These are phyloP conservation scores for Leishmania braziliensis DNA, from an alignment of 208 protist species.

Conservation along the genomic window DNA sequence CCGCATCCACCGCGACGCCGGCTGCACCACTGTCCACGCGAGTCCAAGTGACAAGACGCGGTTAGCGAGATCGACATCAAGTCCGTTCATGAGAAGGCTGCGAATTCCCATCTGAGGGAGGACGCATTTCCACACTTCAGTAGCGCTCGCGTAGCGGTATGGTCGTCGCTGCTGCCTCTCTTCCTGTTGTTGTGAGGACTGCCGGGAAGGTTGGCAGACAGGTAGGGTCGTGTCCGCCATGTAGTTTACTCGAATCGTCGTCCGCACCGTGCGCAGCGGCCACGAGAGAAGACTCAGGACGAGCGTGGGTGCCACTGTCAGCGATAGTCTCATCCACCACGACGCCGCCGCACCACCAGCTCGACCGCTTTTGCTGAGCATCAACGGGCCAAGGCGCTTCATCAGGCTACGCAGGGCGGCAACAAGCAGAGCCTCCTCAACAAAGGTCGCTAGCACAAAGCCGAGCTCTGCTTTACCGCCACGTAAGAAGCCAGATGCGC, in stretches of 20 bases:
- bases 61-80: conserved; percentile 40
- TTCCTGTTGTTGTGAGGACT: not conserved
- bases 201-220: not conserved
- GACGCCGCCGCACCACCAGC: not conserved
- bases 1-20: conserved; percentile 25
- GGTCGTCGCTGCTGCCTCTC: conserved; percentile 1
- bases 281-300: conserved; percentile 25
- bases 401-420: conserved; percentile 5
- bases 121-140: conserved; percentile 14
- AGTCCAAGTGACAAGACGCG: conserved; percentile 30
- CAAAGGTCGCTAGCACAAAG: conserved; percentile 21
- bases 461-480: conserved; percentile 27
- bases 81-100: conserved; percentile 32
- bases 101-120: conserved; percentile 13
- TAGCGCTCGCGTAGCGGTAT: conserved; percentile 1
- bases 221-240: conserved; percentile 25
- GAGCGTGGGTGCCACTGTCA: conserved; percentile 12
- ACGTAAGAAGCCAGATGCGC: conserved; percentile 13
- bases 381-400: not conserved
- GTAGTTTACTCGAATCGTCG: conserved; percentile 32
- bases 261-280: conserved; percentile 31
- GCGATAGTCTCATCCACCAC: not conserved
- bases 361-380: not conserved
- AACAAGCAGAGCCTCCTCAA: conserved; percentile 19
- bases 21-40: conserved; percentile 28